Base-by-base conservation (phyloP, 768 basidiomycete species). In the Mycena venus region DNA sequence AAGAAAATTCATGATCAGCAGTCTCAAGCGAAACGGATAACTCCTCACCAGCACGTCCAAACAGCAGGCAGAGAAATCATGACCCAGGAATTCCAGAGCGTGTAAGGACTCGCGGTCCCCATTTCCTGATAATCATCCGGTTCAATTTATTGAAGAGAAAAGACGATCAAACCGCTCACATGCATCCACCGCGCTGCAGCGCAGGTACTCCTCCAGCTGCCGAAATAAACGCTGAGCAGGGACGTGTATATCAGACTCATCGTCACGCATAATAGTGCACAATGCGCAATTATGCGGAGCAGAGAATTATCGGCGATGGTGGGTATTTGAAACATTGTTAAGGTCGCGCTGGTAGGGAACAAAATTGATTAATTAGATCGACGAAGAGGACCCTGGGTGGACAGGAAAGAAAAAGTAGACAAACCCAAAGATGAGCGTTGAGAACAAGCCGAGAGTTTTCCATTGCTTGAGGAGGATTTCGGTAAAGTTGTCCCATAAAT, bases 241-340 rank as follows among this genome's bases (percentile, higher is more conserved):
- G 70, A 62, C 1, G 51, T 65, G 11, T 65, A 29, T 10, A 72
- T 58, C 21, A 72, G 23, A 31, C 70, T 72, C 62, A 65, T 64
- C 53, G 49, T 34, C 38, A 65, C 70, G 49, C 53, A 65, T 42
- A 72, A 23, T 15, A 72, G 42, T 21, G 70, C 27, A 21, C 8
- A 29, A n/a, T 64, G 70, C 9, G 23, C 32, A 6, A 49, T 1
- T 14, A 27, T 25, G 31, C 21, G 34, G 3, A 72, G 42, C 6
- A 56, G 27, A 17, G 55, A 42, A 19, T 53, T 72, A 23, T 23
- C 42, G 3, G 34, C 56, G 62, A 72, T 27, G 31, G 40, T 44
- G 0, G 62, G 62, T 17, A 72, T 65, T 65, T 72, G 70, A 19
- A 72, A 72, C 70, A 72, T 72, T 17, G 70, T 72, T 29, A 72